phyloP scores from a whole-genome alignment of 257 asterid genomes.

The Lithospermum erythrorhizon region DNA sequence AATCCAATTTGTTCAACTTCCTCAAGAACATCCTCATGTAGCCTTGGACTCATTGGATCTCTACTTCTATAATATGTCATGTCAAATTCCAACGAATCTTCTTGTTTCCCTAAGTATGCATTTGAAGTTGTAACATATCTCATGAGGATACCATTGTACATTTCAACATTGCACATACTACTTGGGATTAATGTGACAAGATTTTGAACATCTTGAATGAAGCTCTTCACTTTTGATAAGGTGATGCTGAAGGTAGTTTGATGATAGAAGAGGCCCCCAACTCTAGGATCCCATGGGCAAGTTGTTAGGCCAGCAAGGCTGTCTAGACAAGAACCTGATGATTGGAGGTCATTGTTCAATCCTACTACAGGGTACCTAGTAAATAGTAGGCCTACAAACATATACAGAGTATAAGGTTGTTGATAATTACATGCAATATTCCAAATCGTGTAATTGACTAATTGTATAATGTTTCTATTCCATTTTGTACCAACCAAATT shows the following conservation, averaged over 20 bases:
- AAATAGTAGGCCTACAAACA: background rate
- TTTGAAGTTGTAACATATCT: slow-evolving; percentile 9
- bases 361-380: slow-evolving; percentile 9
- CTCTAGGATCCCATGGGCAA: slow-evolving; percentile 12
- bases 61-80: slow-evolving; percentile 8
- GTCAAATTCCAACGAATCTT: slow-evolving; percentile 9
- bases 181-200: slow-evolving; percentile 4
- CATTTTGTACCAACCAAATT: no score
- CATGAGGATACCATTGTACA: slow-evolving; percentile 12
- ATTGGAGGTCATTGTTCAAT: slow-evolving; percentile 9
- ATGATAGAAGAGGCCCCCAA: background rate
- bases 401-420: no score
- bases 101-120: slow-evolving; percentile 10
- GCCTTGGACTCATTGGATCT: slow-evolving; percentile 10
- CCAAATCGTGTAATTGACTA: no score
- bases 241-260: slow-evolving; percentile 3
- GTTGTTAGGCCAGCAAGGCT: slow-evolving; percentile 5
- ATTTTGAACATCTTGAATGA: slow-evolving; percentile 7
- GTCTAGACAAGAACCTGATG: slow-evolving; percentile 11
- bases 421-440: background rate
- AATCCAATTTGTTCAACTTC: slow-evolving; percentile 10
- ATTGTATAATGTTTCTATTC: no score
- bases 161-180: slow-evolving; percentile 3
- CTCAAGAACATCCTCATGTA: slow-evolving; percentile 10
- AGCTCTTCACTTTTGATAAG: slow-evolving; percentile 9